Percentiles rank a stretch among this genome's conserved stretches.
Evolutionary conservation across 169 alveolate species (phyloP).

Genomic region (Cryptosporidium viatorum): DNA sequence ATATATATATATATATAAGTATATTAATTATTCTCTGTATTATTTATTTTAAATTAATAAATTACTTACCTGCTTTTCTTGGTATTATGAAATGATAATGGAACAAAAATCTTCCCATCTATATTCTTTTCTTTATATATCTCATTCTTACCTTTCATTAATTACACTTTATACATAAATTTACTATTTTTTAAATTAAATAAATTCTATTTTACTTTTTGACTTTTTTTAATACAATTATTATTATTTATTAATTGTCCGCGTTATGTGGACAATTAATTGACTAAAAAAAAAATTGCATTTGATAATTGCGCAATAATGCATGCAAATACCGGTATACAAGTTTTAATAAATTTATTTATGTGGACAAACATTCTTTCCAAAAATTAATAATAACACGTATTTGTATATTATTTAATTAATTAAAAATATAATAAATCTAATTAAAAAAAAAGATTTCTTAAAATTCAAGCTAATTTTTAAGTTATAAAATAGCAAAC

Average conservation of each 20-base stretch:
- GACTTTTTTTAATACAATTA: neutral
- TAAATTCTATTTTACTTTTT: neutral
- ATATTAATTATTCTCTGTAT: neutral
- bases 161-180: neutral
- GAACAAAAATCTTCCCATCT: conserved; percentile 29
- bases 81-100: conserved; percentile 59
- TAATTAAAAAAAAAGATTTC: neutral
- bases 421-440: neutral
- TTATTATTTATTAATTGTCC: neutral
- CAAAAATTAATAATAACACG: neutral
- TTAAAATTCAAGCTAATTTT: neutral
- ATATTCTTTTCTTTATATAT: neutral
- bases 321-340: conserved; percentile 38
- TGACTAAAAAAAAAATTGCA: neutral
- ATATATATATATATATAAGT: neutral
- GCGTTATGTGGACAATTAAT: conserved; percentile 11
- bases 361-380: neutral
- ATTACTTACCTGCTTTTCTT: conserved; percentile 57
- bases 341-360: neutral
- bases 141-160: conserved; percentile 4
- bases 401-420: neutral
- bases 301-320: neutral
- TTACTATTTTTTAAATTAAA: neutral
- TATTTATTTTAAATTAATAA: neutral
- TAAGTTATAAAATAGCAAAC: conserved; percentile 54